A percentile compares a stretch with the other conserved stretches of the same genome.
Evolutionary conservation across 305 asterid species (phyloP).

Genomic region (Fraxinus latifolia): DNA sequence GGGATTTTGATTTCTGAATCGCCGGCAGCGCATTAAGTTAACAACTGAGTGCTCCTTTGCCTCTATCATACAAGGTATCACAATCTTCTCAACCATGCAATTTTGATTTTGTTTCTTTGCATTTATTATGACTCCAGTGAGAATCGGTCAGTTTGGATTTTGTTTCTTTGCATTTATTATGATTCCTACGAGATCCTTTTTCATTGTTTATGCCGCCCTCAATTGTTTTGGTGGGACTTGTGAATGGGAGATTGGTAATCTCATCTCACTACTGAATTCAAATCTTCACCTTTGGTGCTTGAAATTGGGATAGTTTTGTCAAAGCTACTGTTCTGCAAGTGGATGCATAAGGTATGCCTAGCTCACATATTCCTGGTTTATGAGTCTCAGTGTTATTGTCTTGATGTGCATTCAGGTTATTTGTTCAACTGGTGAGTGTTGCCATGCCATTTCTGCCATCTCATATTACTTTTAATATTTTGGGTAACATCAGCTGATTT

Average conservation of each 20-base stretch:
- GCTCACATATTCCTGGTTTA: constrained; percentile 57
- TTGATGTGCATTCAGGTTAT: constrained; percentile 89
- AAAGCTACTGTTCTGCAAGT: constrained; percentile 51
- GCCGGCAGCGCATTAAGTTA: constrained; percentile 79
- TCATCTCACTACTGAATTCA: constrained; percentile 47
- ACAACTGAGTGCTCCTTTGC: constrained; percentile 92
- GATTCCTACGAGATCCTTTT: constrained; percentile 35
- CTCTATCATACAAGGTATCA: constrained; percentile 81
- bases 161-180: constrained; percentile 22
- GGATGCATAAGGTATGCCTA: constrained; percentile 77
- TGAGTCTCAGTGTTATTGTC: constrained; percentile 55
- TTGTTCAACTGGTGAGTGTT: constrained; percentile 91
- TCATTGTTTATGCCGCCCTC: constrained; percentile 24
- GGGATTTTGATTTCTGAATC: constrained; percentile 72
- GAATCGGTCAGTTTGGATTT: constrained; percentile 33
- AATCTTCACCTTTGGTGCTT: constrained; percentile 49
- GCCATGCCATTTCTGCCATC: constrained; percentile 90
- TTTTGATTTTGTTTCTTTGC: constrained; percentile 32
- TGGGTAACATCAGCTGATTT: constrained; percentile 67
- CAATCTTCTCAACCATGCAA: constrained; percentile 57
- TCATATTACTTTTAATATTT: constrained; percentile 80
- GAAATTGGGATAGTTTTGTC: constrained; percentile 56
- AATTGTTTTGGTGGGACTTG: constrained; percentile 40
- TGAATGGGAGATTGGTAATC: constrained; percentile 50
- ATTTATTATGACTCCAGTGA: constrained; percentile 26